Evolutionary conservation across 495 filamentous ascomycete genomes (phyloP).

Genomic region (Paragyromitra xinjiangensis): DNA sequence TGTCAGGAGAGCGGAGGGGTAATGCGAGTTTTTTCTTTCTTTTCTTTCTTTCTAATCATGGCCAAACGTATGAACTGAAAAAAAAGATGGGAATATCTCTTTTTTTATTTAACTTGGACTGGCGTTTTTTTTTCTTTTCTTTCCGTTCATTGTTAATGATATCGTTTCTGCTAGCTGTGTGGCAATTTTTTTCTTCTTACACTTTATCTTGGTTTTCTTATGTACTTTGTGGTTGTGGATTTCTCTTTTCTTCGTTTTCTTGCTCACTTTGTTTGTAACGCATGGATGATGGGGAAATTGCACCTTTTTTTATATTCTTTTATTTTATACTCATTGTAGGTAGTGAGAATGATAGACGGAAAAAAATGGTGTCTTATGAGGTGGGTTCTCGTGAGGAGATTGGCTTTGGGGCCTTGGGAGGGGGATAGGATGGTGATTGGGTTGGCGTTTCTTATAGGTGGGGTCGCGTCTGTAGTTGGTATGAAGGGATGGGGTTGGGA

Average conservation of each 20-base stretch:
- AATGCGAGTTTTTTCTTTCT: conserved; percentile 1
- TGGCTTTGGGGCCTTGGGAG: too few relatives aligned
- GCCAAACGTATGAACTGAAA: conserved; percentile 30
- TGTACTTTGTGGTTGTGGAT: background rate
- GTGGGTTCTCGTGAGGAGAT: background rate
- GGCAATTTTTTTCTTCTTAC: conserved; percentile 2
- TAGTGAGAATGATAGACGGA: conserved; percentile 16
- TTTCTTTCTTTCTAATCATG: conserved; percentile 32
- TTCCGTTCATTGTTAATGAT: conserved; percentile 39
- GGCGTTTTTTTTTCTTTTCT: conserved; percentile 38
- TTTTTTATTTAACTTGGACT: conserved; percentile 21
- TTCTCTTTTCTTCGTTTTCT: background rate
- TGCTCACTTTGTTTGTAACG: conserved; percentile 15
- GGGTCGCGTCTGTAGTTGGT: too few relatives aligned
- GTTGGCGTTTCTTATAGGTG: too few relatives aligned
- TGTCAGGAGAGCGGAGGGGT: conserved; percentile 3
- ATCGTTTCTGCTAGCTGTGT: conserved; percentile 12
- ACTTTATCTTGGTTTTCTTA: conserved; percentile 7
- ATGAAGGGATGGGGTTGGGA: too few relatives aligned
- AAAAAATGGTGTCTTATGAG: background rate
- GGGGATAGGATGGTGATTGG: too few relatives aligned
- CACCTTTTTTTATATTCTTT: conserved; percentile 11
- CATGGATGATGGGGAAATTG: conserved; percentile 24
- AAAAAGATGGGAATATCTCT: conserved; percentile 30
- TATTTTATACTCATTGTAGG: background rate